phyloP scores from a whole-genome alignment of 208 protist genomes.

The Jaenimonas drosophilae region DNA sequence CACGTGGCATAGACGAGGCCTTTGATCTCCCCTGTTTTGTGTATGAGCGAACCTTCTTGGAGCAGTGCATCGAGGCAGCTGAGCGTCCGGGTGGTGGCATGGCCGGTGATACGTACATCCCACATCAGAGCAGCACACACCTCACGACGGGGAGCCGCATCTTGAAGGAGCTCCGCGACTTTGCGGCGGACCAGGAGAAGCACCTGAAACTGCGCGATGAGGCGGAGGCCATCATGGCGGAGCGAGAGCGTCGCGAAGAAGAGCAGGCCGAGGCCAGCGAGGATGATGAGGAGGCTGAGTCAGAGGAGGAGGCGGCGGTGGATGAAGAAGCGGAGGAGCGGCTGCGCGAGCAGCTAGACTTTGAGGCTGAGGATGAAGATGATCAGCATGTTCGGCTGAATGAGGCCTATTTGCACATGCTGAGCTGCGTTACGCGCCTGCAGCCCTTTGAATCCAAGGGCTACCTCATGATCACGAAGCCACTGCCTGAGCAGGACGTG shows the following conservation, averaged over 20 bases:
- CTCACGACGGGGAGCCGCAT: constrained; percentile 31
- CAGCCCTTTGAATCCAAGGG: constrained; percentile 81
- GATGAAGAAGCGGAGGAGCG: constrained; percentile 64
- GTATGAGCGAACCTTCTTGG: constrained; percentile 69
- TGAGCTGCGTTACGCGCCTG: constrained; percentile 69
- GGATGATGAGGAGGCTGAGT: constrained; percentile 28
- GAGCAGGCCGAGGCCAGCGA: constrained; percentile 15
- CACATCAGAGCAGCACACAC: constrained; percentile 34
- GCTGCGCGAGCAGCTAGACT: constrained; percentile 59
- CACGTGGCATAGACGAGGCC: constrained; percentile 22
- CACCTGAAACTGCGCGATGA: constrained; percentile 38
- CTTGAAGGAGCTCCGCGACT: constrained; percentile 43
- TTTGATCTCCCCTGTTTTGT: constrained; percentile 61
- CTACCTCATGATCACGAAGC: constrained; percentile 79
- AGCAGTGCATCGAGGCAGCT: constrained; percentile 57
- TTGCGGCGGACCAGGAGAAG: constrained; percentile 42
- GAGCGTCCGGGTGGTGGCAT: constrained; percentile 29
- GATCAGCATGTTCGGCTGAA: constrained; percentile 64
- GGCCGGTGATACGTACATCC: constrained; percentile 55
- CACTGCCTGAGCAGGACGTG: constrained; percentile 66
- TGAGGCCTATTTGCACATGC: constrained; percentile 77
- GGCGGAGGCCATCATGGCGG: constrained; percentile 41
- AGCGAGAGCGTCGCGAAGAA: constrained; percentile 30
- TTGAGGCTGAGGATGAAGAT: constrained; percentile 81
- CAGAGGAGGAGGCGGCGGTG: constrained; percentile 38